Conservation (phyloP, 257 asterid species). For the Solanum gandarillasii region DNA sequence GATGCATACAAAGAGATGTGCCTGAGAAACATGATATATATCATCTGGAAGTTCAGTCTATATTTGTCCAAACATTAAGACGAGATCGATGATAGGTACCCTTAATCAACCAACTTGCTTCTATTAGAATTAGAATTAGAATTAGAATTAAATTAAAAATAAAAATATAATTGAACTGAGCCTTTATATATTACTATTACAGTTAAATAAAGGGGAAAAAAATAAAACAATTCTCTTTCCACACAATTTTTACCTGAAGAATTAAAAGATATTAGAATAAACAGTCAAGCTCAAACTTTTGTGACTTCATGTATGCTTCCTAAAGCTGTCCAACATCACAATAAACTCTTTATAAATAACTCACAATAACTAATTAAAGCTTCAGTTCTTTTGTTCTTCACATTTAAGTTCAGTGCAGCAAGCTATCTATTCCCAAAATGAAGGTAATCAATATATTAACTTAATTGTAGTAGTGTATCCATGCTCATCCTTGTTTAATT, state of each 20-base stretch:
- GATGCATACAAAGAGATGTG: neutral
- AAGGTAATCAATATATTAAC: constrained; percentile 33
- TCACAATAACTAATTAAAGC: constrained; percentile 6
- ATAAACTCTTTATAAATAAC: constrained; percentile 5
- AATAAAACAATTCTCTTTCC: neutral
- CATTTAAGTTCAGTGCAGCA: constrained; percentile 10
- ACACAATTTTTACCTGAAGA: neutral
- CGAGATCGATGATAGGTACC: neutral
- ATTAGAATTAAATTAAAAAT: neutral
- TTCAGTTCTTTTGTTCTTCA: constrained; percentile 8
- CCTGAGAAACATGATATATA: neutral
- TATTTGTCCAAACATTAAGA: neutral
- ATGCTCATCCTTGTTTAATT: neutral
- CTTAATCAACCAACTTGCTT: neutral
- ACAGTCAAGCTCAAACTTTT: constrained; percentile 7
- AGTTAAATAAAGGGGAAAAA: neutral
- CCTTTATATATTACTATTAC: neutral
- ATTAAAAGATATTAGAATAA: neutral
- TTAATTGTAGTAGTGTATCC: neutral
- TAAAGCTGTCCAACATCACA: neutral
- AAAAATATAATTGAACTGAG: neutral
- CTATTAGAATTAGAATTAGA: neutral
- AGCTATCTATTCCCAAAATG: constrained; percentile 26
- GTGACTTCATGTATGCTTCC: constrained; percentile 14
- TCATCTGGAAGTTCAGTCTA: neutral